A percentile compares a stretch with the other conserved stretches of the same genome.
Conservation (phyloP, 768 basidiomycete species). For the Piloderma croceum region DNA sequence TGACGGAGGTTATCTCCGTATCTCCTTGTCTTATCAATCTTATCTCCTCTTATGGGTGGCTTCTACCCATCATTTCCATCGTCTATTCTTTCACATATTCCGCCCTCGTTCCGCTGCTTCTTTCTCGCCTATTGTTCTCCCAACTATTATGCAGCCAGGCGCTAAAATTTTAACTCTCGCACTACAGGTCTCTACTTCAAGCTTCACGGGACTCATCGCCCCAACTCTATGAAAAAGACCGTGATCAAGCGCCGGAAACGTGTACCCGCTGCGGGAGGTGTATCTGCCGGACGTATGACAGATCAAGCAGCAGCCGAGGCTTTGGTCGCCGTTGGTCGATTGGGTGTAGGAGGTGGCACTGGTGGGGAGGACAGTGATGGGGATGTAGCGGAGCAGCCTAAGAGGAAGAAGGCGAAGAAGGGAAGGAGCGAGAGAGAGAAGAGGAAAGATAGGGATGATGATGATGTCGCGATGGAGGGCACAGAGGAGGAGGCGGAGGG, state of each 20-base stretch:
- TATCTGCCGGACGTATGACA: slow-evolving; percentile 45
- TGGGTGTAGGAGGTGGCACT: not conserved
- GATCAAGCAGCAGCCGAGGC: slow-evolving; percentile 90
- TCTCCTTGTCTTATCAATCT: slow-evolving; percentile 8
- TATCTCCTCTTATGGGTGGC: slow-evolving; percentile 3
- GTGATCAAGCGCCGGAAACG: slow-evolving; percentile 98
- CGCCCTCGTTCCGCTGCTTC: slow-evolving; percentile 5
- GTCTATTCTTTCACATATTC: slow-evolving; percentile 7
- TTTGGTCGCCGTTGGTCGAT: slow-evolving; percentile 70
- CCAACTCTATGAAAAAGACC: slow-evolving; percentile 98
- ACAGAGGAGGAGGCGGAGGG: slow-evolving; percentile 26
- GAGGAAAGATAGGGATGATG: slow-evolving; percentile 35
- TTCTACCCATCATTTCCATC: not conserved
- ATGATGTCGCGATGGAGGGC: slow-evolving; percentile 48
- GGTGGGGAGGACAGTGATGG: slow-evolving; percentile 40
- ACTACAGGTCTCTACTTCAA: slow-evolving; percentile 91
- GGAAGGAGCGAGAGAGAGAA: slow-evolving; percentile 46
- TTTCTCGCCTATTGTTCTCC: slow-evolving; percentile 7
- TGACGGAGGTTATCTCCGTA: not conserved
- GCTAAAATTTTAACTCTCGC: slow-evolving; percentile 16
- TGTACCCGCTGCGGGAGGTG: slow-evolving; percentile 75
- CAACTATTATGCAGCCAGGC: slow-evolving; percentile 1
- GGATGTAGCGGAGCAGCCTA: slow-evolving; percentile 33
- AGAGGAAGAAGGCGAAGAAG: slow-evolving; percentile 44
- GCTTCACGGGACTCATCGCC: slow-evolving; percentile 93